Conservation (phyloP, 805 yeast species). For the Kazachstania psychrophila region DNA sequence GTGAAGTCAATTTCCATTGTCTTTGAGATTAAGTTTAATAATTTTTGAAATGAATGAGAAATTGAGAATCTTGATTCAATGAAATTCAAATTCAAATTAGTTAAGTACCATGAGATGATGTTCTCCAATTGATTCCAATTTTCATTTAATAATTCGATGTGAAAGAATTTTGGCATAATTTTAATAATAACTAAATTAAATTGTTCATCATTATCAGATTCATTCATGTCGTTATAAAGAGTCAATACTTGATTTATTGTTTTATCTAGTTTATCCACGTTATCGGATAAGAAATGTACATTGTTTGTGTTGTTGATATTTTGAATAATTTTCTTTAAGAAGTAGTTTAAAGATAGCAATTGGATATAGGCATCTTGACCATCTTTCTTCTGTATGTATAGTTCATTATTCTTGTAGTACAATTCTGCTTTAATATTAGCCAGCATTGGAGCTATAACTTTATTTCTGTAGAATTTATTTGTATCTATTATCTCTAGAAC, state of each 20-base stretch:
- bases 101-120: slow-evolving; percentile 40
- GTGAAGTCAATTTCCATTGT: slow-evolving; percentile 19
- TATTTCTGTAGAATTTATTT: slow-evolving; percentile 34
- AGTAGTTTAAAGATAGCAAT: slow-evolving; percentile 14
- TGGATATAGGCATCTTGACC: slow-evolving; percentile 2
- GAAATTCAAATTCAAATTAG: slow-evolving; percentile 38
- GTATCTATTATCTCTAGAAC: slow-evolving; percentile 21
- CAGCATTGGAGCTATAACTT: slow-evolving; percentile 31
- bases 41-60: slow-evolving; percentile 55
- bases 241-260: background rate
- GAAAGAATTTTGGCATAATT: slow-evolving; percentile 20
- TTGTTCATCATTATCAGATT: background rate
- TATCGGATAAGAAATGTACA: background rate
- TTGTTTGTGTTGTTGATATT: background rate
- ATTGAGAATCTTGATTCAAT: slow-evolving; percentile 52
- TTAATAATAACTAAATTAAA: slow-evolving; percentile 6
- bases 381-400: slow-evolving; percentile 1
- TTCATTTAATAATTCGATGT: slow-evolving; percentile 15
- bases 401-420: slow-evolving; percentile 20
- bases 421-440: slow-evolving; percentile 27
- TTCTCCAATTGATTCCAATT: slow-evolving; percentile 37
- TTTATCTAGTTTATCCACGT: background rate
- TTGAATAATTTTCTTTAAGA: slow-evolving; percentile 8
- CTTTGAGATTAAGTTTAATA: slow-evolving; percentile 29
- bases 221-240: background rate